These are phyloP conservation scores for Skeletonema menzelii DNA, from an alignment of 108 stramenopile species.

Conservation along the genomic window DNA sequence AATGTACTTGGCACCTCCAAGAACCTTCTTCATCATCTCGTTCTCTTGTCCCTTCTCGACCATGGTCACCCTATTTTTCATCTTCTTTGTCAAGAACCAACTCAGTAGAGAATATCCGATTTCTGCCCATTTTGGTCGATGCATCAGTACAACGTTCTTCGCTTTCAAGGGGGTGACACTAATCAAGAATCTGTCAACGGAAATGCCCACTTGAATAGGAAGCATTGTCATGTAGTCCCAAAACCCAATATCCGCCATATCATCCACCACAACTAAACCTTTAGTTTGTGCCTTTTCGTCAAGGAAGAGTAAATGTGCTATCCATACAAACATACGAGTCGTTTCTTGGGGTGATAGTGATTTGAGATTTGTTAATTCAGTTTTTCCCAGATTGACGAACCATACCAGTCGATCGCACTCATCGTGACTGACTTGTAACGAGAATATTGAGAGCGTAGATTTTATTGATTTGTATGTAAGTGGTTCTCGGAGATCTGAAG, in stretches of 20 bases:
- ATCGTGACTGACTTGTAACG: constrained; percentile 50
- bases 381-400: constrained; percentile 64
- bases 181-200: constrained; percentile 62
- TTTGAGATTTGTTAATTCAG: constrained; percentile 46
- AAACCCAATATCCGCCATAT: constrained; percentile 51
- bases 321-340: constrained; percentile 56
- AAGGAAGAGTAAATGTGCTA: constrained; percentile 56
- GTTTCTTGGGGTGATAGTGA: constrained; percentile 39
- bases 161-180: constrained; percentile 64
- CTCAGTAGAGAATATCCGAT: constrained; percentile 44
- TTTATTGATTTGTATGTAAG: constrained; percentile 52
- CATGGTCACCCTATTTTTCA: constrained; percentile 50
- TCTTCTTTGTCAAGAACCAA: constrained; percentile 47
- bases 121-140: constrained; percentile 44
- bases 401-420: constrained; percentile 53
- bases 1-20: constrained; percentile 34
- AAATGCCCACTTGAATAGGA: constrained; percentile 54
- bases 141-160: constrained; percentile 52
- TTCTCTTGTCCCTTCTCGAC: constrained; percentile 38
- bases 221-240: constrained; percentile 61
- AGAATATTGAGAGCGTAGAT: constrained; percentile 39
- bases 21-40: constrained; percentile 20
- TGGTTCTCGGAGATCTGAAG: constrained; percentile 42
- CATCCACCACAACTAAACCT: constrained; percentile 53
- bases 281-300: constrained; percentile 56